Conservation (phyloP, 345 rosid species). For the Arabidopsis suecica region DNA sequence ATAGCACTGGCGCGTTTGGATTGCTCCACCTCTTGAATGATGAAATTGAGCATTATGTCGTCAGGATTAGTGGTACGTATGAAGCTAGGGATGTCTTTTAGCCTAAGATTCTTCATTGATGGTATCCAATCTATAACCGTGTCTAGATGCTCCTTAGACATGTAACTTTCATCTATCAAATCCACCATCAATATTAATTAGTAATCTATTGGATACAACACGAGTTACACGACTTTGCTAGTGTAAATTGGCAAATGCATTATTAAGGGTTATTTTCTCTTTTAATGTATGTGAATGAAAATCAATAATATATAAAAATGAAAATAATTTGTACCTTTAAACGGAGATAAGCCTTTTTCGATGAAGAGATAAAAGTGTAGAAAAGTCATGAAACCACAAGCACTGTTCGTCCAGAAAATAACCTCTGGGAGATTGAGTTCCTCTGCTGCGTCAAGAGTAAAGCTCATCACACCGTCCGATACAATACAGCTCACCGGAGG, state of each 20-base stretch:
- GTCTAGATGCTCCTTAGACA: conserved; percentile 47
- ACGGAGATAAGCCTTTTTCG: conserved; percentile 37
- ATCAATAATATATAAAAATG: too few relatives aligned
- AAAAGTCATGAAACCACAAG: conserved; percentile 40
- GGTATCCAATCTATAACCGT: conserved; percentile 52
- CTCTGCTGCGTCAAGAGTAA: conserved; percentile 39
- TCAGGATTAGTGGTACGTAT: conserved; percentile 45
- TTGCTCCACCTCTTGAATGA: conserved; percentile 22
- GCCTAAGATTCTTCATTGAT: conserved; percentile 37
- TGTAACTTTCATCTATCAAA: conserved; percentile 44
- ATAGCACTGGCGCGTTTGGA: conserved; percentile 41
- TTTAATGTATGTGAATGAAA: too few relatives aligned
- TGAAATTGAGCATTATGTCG: conserved; percentile 43
- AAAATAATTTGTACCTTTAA: conserved; percentile 3
- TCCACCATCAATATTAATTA: conserved; percentile 12
- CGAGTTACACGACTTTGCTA: too few relatives aligned
- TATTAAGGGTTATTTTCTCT: too few relatives aligned
- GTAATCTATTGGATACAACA: not conserved
- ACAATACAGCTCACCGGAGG: conserved; percentile 33
- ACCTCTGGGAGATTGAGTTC: conserved; percentile 39
- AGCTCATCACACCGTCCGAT: conserved; percentile 34
- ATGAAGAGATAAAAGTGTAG: conserved; percentile 33
- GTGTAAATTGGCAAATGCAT: too few relatives aligned
- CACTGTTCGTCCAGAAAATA: conserved; percentile 44
- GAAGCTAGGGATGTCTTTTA: conserved; percentile 51